Evolutionary conservation across 202 grass and related monocot genomes (phyloP).

Genomic region (Bolboschoenoplectus hybrid): DNA sequence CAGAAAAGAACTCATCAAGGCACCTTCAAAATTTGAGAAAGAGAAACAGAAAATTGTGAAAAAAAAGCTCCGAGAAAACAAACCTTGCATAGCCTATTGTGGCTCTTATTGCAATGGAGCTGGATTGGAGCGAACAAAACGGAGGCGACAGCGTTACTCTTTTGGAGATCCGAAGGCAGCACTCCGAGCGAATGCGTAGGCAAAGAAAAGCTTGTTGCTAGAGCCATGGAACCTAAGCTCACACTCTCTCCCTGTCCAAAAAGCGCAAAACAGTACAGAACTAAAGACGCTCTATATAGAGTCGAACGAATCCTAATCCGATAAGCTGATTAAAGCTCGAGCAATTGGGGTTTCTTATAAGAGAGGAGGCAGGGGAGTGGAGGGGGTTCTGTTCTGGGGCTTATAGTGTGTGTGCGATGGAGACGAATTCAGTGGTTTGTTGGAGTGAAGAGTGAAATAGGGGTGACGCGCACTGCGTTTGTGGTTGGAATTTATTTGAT

Average conservation of each 20-base stretch:
- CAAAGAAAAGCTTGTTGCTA: constrained; percentile 53
- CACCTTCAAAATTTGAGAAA: background rate
- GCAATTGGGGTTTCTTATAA: constrained; percentile 33
- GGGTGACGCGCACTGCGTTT: constrained; percentile 22
- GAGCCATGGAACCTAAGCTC: constrained; percentile 55
- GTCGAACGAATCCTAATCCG: constrained; percentile 23
- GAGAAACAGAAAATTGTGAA: background rate
- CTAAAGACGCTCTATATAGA: background rate
- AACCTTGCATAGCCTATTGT: constrained; percentile 56
- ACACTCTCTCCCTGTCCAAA: background rate
- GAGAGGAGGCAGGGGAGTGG: constrained; percentile 29
- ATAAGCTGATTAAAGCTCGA: background rate
- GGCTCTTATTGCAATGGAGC: constrained; percentile 48
- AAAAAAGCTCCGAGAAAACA: background rate
- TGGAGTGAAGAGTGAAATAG: background rate
- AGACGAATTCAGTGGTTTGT: background rate
- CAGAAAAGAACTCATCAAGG: background rate
- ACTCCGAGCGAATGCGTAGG: constrained; percentile 45
- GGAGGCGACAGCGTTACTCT: constrained; percentile 1
- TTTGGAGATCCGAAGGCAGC: constrained; percentile 50
- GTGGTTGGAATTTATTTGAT: constrained; percentile 60
- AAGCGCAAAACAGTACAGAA: background rate
- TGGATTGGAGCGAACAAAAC: constrained; percentile 44
- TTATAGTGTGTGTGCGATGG: constrained; percentile 27
- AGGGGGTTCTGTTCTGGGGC: background rate